Evolutionary conservation across 2,329 filamentous ascomycete genomes (phyloP), one percentile per base, ranked within the genome.

Genomic region (Knufia fluminis): DNA sequence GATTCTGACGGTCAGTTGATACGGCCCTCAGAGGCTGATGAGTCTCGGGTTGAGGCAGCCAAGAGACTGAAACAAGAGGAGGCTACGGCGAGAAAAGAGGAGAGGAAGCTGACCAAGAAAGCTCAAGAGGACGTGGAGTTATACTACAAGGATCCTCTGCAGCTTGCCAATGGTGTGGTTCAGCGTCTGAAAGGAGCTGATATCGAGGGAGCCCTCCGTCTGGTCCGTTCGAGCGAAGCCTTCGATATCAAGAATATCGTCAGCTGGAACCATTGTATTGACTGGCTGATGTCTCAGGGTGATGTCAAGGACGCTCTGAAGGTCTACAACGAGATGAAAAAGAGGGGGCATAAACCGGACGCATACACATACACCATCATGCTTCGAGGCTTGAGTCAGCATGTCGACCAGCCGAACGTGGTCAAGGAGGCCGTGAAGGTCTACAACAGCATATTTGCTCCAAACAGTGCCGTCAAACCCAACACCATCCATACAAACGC

Each of bases 271-370:
- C 79, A 86, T 61, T 67, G 95, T 39, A 82, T 98, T 50, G 77
- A 83, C 50, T 80, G 88, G 64, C 72, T 79, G 54, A 69, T 96
- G 64, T 68, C 75, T 36, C 71, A 79, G 20, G 72, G 78, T 36
- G 74, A 75, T 46, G 66, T 88, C 28, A 74, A 75, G 52, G 69
- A 72, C 17, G 90, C 86, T 16, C 68, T 94, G 50, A 89, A 85
- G 67, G 72, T 88, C n/a, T 96, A 82, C 70, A 95, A 96, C 65
- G 91, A 97, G 85, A 97, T 98, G 91, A 98, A 97, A 71, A 97
- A 97, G 70, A 78, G 89, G 53, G 83, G 75, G 3, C 85, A 94
- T 60, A 73, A 77, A 22, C 91, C 92, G 1, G 91, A 90, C 63
- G 77, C 80, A 2, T 78, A 83, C 59, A 96, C 92, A 0, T 96